phyloP scores from a whole-genome alignment of 1,284 basidiomycete genomes.

The Pholiota adiposa region DNA sequence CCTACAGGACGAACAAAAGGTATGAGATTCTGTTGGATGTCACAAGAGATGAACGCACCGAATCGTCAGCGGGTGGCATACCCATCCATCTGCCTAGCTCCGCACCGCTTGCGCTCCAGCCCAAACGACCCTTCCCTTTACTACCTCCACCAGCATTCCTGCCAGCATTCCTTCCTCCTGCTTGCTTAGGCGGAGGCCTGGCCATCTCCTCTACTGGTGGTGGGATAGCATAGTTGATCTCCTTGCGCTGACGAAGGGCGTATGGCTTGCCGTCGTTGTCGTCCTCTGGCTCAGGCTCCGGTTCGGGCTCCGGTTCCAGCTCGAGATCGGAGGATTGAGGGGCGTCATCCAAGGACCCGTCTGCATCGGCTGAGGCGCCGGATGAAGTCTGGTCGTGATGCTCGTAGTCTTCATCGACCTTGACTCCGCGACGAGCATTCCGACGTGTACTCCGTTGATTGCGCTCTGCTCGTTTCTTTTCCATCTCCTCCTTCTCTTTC shows the following conservation, averaged over 20 bases:
- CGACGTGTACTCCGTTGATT: not conserved
- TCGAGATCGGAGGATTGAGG: constrained; percentile 50
- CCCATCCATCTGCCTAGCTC: constrained; percentile 79
- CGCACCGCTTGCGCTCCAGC: constrained; percentile 78
- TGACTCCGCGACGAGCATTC: constrained; percentile 13
- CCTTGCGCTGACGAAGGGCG: constrained; percentile 61
- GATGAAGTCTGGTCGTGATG: constrained; percentile 48
- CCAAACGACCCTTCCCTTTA: constrained; percentile 50
- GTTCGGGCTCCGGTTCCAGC: constrained; percentile 42
- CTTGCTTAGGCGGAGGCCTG: constrained; percentile 44
- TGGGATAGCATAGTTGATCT: constrained; percentile 78
- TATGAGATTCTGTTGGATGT: not conserved
- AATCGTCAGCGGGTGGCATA: constrained; percentile 61
- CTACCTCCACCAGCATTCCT: constrained; percentile 36
- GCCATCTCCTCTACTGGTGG: constrained; percentile 71
- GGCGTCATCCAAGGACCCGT: constrained; percentile 61
- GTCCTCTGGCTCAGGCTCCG: constrained; percentile 46
- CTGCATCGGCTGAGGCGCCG: constrained; percentile 57
- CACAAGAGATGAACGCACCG: constrained; percentile 45
- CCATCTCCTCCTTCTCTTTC: constrained; percentile 18
- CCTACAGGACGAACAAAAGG: constrained; percentile 39
- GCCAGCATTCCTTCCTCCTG: constrained; percentile 28
- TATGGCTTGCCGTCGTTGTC: constrained; percentile 66
- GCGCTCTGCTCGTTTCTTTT: constrained; percentile 25
- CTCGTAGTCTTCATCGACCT: constrained; percentile 53